These are phyloP conservation scores for Nannochloropsis gaditana DNA, from an alignment of 108 stramenopile species.

Conservation along the genomic window DNA sequence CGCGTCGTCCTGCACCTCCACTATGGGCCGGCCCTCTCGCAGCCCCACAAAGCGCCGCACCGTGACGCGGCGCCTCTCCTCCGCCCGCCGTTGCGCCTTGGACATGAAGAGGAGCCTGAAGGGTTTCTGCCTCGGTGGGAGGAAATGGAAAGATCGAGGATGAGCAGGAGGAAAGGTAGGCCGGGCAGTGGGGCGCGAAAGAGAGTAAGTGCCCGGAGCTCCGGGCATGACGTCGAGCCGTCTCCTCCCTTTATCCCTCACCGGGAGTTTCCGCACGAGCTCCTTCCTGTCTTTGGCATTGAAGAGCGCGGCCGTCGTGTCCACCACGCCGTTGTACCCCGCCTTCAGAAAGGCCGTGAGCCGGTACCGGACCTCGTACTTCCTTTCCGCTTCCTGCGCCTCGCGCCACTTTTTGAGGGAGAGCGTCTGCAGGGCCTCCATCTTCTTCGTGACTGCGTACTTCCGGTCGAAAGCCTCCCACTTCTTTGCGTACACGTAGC, in stretches of 20 bases:
- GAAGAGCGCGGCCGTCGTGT: neutral
- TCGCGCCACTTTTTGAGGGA: neutral
- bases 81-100: constrained; percentile 4
- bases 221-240: neutral
- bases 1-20: neutral
- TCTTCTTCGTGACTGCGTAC: neutral
- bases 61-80: neutral
- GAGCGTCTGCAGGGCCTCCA: constrained; percentile 11
- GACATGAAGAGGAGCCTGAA: constrained; percentile 3
- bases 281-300: constrained; percentile 1
- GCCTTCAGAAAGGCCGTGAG: neutral
- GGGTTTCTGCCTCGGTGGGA: neutral
- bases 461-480: neutral
- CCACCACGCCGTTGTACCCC: neutral
- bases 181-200: neutral
- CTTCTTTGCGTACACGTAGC: constrained; percentile 1
- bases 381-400: constrained; percentile 7
- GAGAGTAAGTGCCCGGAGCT: neutral
- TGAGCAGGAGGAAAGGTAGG: neutral
- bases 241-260: neutral
- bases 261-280: neutral
- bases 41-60: neutral
- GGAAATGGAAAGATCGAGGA: neutral
- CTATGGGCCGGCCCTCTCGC: neutral
- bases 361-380: neutral